A percentile compares a stretch with the other conserved stretches of the same genome.
Evolutionary conservation across 768 basidiomycete genomes (phyloP).

Genomic region (Leccinum disarticulatum): DNA sequence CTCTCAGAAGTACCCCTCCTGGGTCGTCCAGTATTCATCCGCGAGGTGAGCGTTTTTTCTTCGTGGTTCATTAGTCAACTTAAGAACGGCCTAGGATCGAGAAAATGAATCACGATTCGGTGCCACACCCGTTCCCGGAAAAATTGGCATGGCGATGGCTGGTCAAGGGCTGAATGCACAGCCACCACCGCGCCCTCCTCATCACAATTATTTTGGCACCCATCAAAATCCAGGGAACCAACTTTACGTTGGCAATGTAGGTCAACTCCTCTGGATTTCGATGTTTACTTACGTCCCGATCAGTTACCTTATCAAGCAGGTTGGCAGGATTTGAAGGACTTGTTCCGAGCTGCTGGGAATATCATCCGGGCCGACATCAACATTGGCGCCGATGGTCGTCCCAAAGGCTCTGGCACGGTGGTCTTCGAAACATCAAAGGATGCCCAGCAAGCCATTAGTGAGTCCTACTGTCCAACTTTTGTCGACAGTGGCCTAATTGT

Average conservation of each 20-base stretch:
- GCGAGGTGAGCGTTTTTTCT: conserved; percentile 62
- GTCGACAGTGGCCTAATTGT: not conserved
- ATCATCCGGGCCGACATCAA: conserved; percentile 96
- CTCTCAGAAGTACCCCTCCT: conserved; percentile 88
- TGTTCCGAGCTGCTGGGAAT: conserved; percentile 93
- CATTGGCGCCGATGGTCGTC: conserved; percentile 87
- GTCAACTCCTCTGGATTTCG: conserved; percentile 19
- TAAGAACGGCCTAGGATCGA: conserved; percentile 67
- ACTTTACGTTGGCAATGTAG: conserved; percentile 88
- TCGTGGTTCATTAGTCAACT: not conserved
- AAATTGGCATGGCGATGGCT: conserved; percentile 95
- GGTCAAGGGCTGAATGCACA: conserved; percentile 80
- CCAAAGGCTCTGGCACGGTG: conserved; percentile 97
- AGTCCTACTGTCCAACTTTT: conserved; percentile 30
- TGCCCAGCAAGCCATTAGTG: conserved; percentile 89
- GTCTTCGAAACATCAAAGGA: conserved; percentile 91
- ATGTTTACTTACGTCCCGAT: conserved; percentile 4
- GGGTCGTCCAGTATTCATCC: conserved; percentile 93
- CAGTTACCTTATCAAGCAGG: conserved; percentile 96
- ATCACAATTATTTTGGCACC: conserved; percentile 69
- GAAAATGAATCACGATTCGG: conserved; percentile 96
- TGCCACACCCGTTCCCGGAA: conserved; percentile 91
- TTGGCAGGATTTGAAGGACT: conserved; percentile 97
- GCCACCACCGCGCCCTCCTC: conserved; percentile 81
- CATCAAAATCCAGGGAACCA: conserved; percentile 76